A percentile compares a stretch with the other conserved stretches of the same genome.
Conservation (phyloP, 2,329 filamentous ascomycete genomes). For the Penicillium olsonii region DNA sequence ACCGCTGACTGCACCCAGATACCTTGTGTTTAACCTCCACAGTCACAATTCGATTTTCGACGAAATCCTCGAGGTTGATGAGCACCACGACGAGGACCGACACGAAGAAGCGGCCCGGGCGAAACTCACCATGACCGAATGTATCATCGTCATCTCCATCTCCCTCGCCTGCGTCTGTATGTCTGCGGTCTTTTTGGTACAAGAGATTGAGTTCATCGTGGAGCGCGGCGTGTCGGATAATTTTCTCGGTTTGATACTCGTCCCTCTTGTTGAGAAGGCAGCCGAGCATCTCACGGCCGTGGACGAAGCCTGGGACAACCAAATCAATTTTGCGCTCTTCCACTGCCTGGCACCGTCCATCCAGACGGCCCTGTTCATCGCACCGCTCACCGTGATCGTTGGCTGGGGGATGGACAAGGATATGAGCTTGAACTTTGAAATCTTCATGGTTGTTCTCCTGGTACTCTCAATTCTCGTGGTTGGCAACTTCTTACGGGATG, state of each 20-base stretch:
- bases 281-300: slow-evolving; percentile 82
- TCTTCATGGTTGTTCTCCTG: slow-evolving; percentile 81
- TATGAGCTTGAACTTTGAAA: slow-evolving; percentile 82
- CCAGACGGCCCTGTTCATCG: slow-evolving; percentile 87
- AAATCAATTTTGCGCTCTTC: slow-evolving; percentile 79
- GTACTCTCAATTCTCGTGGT: slow-evolving; percentile 84
- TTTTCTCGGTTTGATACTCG: slow-evolving; percentile 71
- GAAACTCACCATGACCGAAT: slow-evolving; percentile 76
- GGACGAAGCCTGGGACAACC: slow-evolving; percentile 71
- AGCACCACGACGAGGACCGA: slow-evolving; percentile 65
- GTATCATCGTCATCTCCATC: slow-evolving; percentile 63
- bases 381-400: slow-evolving; percentile 77
- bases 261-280: slow-evolving; percentile 80
- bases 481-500: slow-evolving; percentile 82
- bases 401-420: slow-evolving; percentile 72
- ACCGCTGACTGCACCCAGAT: slow-evolving; percentile 32
- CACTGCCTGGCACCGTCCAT: slow-evolving; percentile 86
- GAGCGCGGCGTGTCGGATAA: slow-evolving; percentile 56
- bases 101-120: slow-evolving; percentile 61
- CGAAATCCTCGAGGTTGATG: slow-evolving; percentile 70
- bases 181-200: slow-evolving; percentile 72
- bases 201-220: slow-evolving; percentile 68
- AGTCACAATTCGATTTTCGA: slow-evolving; percentile 78
- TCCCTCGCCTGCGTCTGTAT: slow-evolving; percentile 70
- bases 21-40: slow-evolving; percentile 71